Percentiles rank a stretch among this genome's conserved stretches.
These are phyloP conservation scores for Xylaria sp. DNA, from an alignment of 2,329 filamentous ascomycete genomes.

Conservation along the genomic window DNA sequence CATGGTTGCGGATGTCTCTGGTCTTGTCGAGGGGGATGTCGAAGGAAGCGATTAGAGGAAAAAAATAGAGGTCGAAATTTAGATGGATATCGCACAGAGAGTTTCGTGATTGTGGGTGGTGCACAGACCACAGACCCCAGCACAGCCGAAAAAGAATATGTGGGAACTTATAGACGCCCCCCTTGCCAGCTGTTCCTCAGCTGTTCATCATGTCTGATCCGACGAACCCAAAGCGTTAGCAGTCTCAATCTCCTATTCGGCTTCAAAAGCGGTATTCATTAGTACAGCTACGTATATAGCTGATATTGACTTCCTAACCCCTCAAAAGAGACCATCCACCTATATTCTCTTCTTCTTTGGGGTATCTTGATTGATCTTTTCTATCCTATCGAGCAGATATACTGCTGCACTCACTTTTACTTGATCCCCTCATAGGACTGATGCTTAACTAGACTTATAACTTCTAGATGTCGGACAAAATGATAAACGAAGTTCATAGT, in stretches of 20 bases:
- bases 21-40: slow-evolving; percentile 36
- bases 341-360: too few relatives aligned
- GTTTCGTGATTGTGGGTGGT: slow-evolving; percentile 42
- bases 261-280: not conserved
- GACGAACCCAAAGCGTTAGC: too few relatives aligned
- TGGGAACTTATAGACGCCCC: not conserved
- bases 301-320: not conserved
- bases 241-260: not conserved
- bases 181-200: not conserved
- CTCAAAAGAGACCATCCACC: not conserved
- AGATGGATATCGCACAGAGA: slow-evolving; percentile 29
- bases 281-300: not conserved
- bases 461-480: not conserved
- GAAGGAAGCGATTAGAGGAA: slow-evolving; percentile 20
- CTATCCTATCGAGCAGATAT: too few relatives aligned
- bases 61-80: slow-evolving; percentile 31
- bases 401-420: not conserved
- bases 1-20: slow-evolving; percentile 43
- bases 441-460: not conserved
- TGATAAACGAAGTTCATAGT: slow-evolving; percentile 16
- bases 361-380: too few relatives aligned
- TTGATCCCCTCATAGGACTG: not conserved
- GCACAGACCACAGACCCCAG: slow-evolving; percentile 41
- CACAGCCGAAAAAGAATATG: slow-evolving; percentile 31
- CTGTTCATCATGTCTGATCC: too few relatives aligned